Percentiles rank a stretch among this genome's conserved stretches.
These are phyloP conservation scores for Botryotinia globosa DNA, from an alignment of 2,329 filamentous ascomycete genomes.

Conservation along the genomic window DNA sequence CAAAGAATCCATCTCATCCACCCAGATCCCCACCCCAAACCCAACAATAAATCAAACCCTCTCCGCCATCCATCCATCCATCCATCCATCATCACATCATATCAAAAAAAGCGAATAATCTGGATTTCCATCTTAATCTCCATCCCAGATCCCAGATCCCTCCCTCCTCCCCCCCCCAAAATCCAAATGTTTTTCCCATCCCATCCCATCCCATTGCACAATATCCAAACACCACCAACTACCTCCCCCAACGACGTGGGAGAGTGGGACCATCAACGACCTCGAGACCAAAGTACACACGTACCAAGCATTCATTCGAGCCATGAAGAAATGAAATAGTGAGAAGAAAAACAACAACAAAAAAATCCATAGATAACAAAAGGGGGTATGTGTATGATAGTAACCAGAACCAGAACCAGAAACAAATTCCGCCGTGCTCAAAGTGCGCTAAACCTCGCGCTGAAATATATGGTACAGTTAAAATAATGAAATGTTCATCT, in stretches of 20 bases:
- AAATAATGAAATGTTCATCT: neutral
- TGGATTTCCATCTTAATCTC: neutral
- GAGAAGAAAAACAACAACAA: neutral
- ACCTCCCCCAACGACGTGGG: neutral
- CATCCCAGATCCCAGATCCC: neutral
- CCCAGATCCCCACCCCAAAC: neutral
- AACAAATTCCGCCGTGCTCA: neutral
- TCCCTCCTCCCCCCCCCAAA: neutral
- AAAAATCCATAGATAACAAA: neutral
- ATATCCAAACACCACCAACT: conserved; percentile 8
- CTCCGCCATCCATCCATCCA: neutral
- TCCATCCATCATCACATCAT: conserved; percentile 7
- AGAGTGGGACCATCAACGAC: neutral
- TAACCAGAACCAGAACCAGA: neutral
- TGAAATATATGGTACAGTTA: conserved; percentile 2
- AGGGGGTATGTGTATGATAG: conserved; percentile 12
- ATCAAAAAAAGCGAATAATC: neutral
- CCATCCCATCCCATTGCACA: neutral
- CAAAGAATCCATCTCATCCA: too few species aligned
- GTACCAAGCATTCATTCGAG: neutral
- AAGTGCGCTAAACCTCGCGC: conserved; percentile 2
- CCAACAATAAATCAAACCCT: neutral
- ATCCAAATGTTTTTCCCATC: neutral
- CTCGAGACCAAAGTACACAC: neutral
- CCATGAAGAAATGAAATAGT: neutral